Evolutionary conservation across 495 filamentous ascomycete species (phyloP).

Genomic region (Trichoderma gamsii): DNA sequence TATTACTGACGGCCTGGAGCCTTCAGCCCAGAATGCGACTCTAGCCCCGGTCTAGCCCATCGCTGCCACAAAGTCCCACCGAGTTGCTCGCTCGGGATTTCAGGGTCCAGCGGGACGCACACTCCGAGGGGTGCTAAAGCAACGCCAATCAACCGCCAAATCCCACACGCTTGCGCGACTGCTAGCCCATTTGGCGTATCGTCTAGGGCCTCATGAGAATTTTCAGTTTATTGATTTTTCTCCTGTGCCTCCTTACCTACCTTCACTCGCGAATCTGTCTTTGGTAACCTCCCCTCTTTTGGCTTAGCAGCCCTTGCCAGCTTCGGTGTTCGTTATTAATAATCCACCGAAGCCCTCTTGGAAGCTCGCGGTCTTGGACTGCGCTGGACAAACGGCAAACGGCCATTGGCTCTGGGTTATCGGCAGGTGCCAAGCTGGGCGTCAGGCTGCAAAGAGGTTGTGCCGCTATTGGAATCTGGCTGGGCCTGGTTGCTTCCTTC

Average conservation of each 20-base stretch:
- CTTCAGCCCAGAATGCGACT: too few species aligned
- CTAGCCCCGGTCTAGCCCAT: too few species aligned
- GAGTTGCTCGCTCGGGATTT: neutral
- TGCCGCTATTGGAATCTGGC: neutral
- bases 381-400: neutral
- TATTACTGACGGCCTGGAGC: too few species aligned
- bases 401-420: neutral
- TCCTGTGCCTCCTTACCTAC: neutral
- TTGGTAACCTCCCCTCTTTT: neutral
- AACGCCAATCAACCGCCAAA: neutral
- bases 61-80: too few species aligned
- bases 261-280: neutral
- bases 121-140: neutral
- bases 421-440: neutral
- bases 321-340: too few species aligned
- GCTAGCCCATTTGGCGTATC: constrained; percentile 8
- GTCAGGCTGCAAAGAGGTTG: neutral
- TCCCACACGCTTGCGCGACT: neutral
- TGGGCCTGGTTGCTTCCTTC: neutral
- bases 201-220: constrained; percentile 3
- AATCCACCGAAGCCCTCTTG: too few species aligned
- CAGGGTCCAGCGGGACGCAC: constrained; percentile 7
- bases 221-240: neutral
- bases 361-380: too few species aligned
- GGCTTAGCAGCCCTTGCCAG: too few species aligned